Evolutionary conservation across 352 stramenopile genomes (phyloP).

Genomic region (Phytopythium ostracodes): DNA sequence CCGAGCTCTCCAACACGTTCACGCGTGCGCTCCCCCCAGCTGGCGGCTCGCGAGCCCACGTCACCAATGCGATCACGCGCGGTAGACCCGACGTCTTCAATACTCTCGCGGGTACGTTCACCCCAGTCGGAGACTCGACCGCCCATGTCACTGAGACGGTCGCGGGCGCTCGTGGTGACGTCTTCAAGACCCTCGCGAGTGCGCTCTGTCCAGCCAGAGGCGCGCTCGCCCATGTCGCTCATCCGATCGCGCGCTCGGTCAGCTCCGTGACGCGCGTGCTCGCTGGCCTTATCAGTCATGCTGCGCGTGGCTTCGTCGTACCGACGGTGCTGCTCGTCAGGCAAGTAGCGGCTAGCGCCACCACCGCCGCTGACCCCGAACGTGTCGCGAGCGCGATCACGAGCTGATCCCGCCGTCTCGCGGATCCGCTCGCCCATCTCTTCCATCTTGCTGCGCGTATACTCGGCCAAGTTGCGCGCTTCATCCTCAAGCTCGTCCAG

Average conservation of each 20-base stretch:
- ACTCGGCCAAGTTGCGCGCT: slow-evolving; percentile 35
- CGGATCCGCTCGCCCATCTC: slow-evolving; percentile 37
- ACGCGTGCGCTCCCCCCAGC: slow-evolving; percentile 22
- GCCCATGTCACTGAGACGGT: background rate
- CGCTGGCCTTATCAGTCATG: slow-evolving; percentile 24
- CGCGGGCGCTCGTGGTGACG: background rate
- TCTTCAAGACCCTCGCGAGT: background rate
- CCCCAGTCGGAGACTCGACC: background rate
- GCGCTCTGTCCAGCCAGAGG: background rate
- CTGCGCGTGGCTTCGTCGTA: slow-evolving; percentile 16
- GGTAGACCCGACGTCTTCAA: background rate
- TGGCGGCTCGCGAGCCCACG: slow-evolving; percentile 8
- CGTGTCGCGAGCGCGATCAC: slow-evolving; percentile 2
- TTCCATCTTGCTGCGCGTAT: slow-evolving; percentile 42
- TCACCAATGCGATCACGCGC: slow-evolving; percentile 10
- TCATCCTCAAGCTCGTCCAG: slow-evolving; percentile 39
- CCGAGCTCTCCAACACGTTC: slow-evolving; percentile 33
- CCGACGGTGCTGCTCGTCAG: background rate
- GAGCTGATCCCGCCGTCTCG: slow-evolving; percentile 13
- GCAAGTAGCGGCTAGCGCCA: background rate
- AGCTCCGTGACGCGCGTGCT: slow-evolving; percentile 32
- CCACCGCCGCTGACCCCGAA: background rate
- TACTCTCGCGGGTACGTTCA: background rate
- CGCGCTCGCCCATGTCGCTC: slow-evolving; percentile 15
- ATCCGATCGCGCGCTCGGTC: slow-evolving; percentile 1